Base-by-base conservation (phyloP, 441 rosid species). In the Aleurites moluccanus region DNA sequence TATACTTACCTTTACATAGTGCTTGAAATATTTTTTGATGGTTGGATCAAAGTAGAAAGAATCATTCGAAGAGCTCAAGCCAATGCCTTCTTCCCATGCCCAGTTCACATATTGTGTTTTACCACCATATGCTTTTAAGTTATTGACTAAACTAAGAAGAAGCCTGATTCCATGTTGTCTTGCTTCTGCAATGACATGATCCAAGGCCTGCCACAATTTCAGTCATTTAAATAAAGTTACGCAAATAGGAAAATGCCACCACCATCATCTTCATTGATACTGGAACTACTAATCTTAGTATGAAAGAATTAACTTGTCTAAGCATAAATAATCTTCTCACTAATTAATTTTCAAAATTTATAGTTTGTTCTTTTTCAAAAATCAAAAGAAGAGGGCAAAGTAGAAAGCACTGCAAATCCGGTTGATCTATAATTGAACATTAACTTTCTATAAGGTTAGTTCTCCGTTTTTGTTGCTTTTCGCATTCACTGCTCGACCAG, bases 81-180 rank as follows among this genome's bases (percentile, higher is more conserved):
- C 98, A 79, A 90, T 52, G 42, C 99, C 98, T 85, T 93, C 99
- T 75, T 91, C 85, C 97, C 94, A 90, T 14, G 97, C 99, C 98
- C 99, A 95, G 33, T 90, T 86, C 68, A 95, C 98, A 40, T 95
- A 93, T 79, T 91, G 98, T 40, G 94, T 88, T 80, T 95, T 95
- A 53, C 98, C 99, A 62, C 99, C 99, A 73, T 90, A 95, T 40
- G 94, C 88, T 47, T 88, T 89, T 76, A 92, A 85, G 85, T 95
- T 95, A 67, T 95, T 93, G 33, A 91, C 96, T 71, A 95, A 83
- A 84, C 94, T 81, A 35, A 95, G 93, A 77, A 95, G 92, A 78
- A 92, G 82, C 83, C 93, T 88, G 71, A 95, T 78, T 72, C 85
- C 90, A 42, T 86, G 87, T 52, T 67, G 83, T 77, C 85, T 86